phyloP scores from a whole-genome alignment of 371 early-diverging fungal species.

The Rhizopus delemar region DNA sequence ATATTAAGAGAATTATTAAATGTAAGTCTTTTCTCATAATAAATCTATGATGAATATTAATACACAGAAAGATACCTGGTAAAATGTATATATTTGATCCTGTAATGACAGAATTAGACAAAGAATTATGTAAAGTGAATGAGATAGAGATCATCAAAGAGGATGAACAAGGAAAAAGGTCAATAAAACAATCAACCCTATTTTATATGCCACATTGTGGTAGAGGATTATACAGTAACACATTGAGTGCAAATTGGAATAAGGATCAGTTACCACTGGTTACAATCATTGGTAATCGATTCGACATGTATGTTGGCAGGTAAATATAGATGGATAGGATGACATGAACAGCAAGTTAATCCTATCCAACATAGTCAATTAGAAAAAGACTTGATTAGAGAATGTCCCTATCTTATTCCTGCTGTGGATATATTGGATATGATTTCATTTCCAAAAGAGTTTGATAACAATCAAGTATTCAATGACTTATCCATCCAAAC shows the following conservation, averaged over 20 bases:
- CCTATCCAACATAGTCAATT: slow-evolving; percentile 36
- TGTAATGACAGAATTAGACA: slow-evolving; percentile 60
- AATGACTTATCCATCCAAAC: slow-evolving; percentile 54
- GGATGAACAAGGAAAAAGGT: slow-evolving; percentile 47
- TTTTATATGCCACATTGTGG: slow-evolving; percentile 80
- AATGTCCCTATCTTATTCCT: slow-evolving; percentile 59
- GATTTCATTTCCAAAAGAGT: slow-evolving; percentile 49
- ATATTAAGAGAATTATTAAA: slow-evolving; percentile 51
- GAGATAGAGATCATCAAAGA: slow-evolving; percentile 41
- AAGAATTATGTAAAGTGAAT: slow-evolving; percentile 39
- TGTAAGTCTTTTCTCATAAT: slow-evolving; percentile 27
- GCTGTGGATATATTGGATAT: slow-evolving; percentile 45
- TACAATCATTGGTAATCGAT: slow-evolving; percentile 57
- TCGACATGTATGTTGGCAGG: slow-evolving; percentile 66
- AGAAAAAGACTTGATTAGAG: slow-evolving; percentile 46
- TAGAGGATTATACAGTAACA: slow-evolving; percentile 61
- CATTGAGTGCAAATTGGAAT: slow-evolving; percentile 63
- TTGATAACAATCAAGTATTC: slow-evolving; percentile 61
- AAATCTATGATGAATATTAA: neutral
- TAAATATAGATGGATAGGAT: slow-evolving; percentile 14
- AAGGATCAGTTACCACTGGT: slow-evolving; percentile 30
- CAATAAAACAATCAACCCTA: slow-evolving; percentile 41
- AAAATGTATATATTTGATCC: slow-evolving; percentile 66
- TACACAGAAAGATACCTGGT: slow-evolving; percentile 36
- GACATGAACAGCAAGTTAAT: no score